Evolutionary conservation across 2,329 filamentous ascomycete species (phyloP).

Genomic region (Hypoxylon sp.): DNA sequence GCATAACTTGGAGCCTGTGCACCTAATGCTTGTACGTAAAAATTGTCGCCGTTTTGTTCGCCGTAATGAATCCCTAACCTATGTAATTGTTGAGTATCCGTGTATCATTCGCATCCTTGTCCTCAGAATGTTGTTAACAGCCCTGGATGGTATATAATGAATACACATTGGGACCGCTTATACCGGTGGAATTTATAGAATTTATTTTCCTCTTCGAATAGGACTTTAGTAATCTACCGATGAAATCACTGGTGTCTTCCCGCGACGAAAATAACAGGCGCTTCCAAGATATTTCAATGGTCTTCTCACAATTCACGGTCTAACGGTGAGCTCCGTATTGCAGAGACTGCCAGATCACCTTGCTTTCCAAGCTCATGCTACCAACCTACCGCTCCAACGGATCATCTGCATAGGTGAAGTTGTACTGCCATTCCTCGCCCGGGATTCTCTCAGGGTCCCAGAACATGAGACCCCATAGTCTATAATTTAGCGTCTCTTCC

Average conservation of each 20-base stretch:
- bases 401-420: not conserved
- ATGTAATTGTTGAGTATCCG: not conserved
- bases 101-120: not conserved
- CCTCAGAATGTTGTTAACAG: too few species aligned
- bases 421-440: not conserved
- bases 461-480: conserved; percentile 10
- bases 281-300: not conserved
- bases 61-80: not conserved
- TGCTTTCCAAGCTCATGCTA: not conserved
- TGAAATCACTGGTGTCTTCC: not conserved
- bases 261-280: not conserved
- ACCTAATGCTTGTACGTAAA: not conserved
- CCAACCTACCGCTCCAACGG: not conserved
- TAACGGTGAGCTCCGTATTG: not conserved
- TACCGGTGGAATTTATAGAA: not conserved
- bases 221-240: not conserved
- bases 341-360: not conserved
- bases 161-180: too few species aligned
- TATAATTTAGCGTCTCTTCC: not conserved
- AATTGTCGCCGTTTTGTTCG: conserved; percentile 12
- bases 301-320: not conserved
- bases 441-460: conserved; percentile 1
- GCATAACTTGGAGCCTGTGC: conserved; percentile 1
- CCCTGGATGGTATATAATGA: too few species aligned
- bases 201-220: not conserved